These are phyloP conservation scores for Aureobasidium sp. DNA, from an alignment of 2,329 filamentous ascomycete species.

Conservation along the genomic window DNA sequence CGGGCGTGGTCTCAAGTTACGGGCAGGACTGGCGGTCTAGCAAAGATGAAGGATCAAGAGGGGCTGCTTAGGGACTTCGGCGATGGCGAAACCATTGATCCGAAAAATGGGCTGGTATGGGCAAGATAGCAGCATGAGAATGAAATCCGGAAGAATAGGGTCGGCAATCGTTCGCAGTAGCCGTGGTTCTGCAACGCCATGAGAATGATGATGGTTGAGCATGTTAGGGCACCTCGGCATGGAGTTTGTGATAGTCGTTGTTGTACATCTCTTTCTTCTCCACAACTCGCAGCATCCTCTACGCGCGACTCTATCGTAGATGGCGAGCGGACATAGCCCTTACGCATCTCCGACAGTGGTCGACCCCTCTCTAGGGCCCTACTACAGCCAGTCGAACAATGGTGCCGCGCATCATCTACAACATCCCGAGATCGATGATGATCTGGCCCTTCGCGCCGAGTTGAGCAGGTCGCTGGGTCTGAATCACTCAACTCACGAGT, in stretches of 20 bases:
- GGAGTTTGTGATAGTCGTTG: neutral
- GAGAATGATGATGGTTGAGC: neutral
- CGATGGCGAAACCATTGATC: slow-evolving; percentile 9
- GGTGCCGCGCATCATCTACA: slow-evolving; percentile 2
- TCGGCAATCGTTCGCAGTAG: neutral
- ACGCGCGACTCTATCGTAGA: neutral
- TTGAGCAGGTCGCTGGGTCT: slow-evolving; percentile 5
- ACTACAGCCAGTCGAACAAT: slow-evolving; percentile 5
- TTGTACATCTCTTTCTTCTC: neutral
- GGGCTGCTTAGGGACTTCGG: neutral
- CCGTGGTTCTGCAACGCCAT: neutral
- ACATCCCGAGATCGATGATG: slow-evolving; percentile 14
- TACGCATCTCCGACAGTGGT: slow-evolving; percentile 1
- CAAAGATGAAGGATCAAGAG: neutral
- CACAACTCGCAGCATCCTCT: neutral
- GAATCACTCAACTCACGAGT: slow-evolving; percentile 4
- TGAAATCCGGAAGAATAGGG: neutral
- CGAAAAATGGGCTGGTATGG: neutral
- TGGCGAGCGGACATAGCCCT: slow-evolving; percentile 2
- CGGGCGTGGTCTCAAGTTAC: neutral
- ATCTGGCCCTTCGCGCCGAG: slow-evolving; percentile 11
- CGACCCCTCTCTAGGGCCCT: slow-evolving; percentile 17
- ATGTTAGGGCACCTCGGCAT: neutral
- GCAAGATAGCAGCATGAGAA: neutral
- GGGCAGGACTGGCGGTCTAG: neutral